phyloP scores from a whole-genome alignment of 257 asterid species.

The Nemophila menziesii region DNA sequence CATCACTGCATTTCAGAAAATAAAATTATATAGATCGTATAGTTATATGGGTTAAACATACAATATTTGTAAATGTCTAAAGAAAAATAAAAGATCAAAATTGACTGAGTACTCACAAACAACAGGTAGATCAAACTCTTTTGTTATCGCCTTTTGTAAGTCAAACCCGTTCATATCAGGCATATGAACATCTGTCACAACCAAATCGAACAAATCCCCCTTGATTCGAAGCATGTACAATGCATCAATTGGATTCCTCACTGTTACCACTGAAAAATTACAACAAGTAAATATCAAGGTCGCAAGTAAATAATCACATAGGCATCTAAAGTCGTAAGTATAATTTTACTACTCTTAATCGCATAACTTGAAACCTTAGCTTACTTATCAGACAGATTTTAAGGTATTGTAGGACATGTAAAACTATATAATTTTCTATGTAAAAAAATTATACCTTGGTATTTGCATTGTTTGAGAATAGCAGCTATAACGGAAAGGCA shows the following conservation, averaged over 20 bases:
- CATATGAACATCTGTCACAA: conserved; percentile 40
- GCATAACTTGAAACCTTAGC: neutral
- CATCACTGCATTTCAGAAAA: conserved; percentile 27
- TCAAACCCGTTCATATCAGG: conserved; percentile 47
- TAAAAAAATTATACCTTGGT: conserved; percentile 29
- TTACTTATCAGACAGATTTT: no score
- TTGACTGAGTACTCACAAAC: conserved; percentile 25
- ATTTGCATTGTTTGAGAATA: conserved; percentile 28
- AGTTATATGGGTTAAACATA: no score
- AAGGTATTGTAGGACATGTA: no score
- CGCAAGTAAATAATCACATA: neutral
- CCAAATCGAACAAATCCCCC: conserved; percentile 30
- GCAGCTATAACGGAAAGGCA: conserved; percentile 45
- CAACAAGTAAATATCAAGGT: neutral
- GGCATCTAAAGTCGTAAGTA: neutral
- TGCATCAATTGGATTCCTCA: conserved; percentile 33
- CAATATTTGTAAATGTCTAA: no score
- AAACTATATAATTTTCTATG: neutral
- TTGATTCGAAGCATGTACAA: conserved; percentile 32
- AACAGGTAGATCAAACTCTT: conserved; percentile 44
- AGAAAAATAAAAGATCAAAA: no score
- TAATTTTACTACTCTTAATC: no score
- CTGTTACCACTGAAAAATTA: conserved; percentile 34
- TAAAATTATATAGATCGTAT: no score
- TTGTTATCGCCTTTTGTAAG: conserved; percentile 26